A percentile compares a stretch with the other conserved stretches of the same genome.
These are phyloP conservation scores for Naganishia kalamii DNA, from an alignment of 768 basidiomycete species.

Conservation along the genomic window DNA sequence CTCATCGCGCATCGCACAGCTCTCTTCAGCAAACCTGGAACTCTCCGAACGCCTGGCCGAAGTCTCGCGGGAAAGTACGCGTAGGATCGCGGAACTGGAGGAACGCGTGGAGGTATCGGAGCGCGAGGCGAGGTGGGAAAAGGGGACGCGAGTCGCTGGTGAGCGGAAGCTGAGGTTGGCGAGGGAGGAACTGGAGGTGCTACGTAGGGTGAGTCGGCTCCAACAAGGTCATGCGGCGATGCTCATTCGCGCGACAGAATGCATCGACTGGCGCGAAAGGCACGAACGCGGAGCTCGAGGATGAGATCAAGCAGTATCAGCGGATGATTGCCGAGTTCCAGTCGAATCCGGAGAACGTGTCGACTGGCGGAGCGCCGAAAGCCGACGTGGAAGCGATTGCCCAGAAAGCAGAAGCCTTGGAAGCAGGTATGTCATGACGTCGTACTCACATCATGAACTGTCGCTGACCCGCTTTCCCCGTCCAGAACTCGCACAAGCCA, in stretches of 20 bases:
- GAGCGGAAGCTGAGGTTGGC: constrained; percentile 37
- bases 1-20: constrained; percentile 27
- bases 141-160: constrained; percentile 33
- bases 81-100: constrained; percentile 27
- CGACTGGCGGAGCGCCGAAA: constrained; percentile 8
- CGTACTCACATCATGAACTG: neutral
- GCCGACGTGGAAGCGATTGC: constrained; percentile 9
- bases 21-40: constrained; percentile 29
- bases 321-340: constrained; percentile 19
- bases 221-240: neutral
- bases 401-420: constrained; percentile 5
- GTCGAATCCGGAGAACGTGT: constrained; percentile 15
- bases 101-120: constrained; percentile 31
- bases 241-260: neutral
- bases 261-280: too few relatives aligned
- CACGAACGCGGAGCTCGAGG: neutral
- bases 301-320: constrained; percentile 6
- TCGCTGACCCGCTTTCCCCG: neutral
- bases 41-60: constrained; percentile 28
- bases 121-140: constrained; percentile 42
- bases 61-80: constrained; percentile 25
- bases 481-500: constrained; percentile 7
- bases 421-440: neutral
- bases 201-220: constrained; percentile 13
- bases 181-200: constrained; percentile 29